A percentile compares a stretch with the other conserved stretches of the same genome.
phyloP scores from a whole-genome alignment of 139 green algal genomes.

The Dunaliella primolecta region DNA sequence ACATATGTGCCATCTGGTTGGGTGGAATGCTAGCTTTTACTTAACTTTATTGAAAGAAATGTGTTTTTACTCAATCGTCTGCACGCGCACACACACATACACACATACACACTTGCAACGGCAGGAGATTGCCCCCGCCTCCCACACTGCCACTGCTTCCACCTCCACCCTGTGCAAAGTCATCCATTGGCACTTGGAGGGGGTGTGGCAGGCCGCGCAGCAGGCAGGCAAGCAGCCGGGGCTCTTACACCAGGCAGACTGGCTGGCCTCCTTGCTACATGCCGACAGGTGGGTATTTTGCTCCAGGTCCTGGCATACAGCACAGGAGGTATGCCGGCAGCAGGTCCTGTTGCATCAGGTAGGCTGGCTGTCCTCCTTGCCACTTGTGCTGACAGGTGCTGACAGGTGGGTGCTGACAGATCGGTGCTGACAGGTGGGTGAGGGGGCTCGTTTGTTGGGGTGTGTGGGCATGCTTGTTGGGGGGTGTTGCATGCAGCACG shows the following conservation, averaged over 20 bases:
- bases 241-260: slow-evolving; percentile 82
- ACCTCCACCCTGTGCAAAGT: slow-evolving; percentile 90
- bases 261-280: slow-evolving; percentile 69
- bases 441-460: background rate
- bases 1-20: background rate
- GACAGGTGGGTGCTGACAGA: no score
- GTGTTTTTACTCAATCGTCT: background rate
- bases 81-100: background rate
- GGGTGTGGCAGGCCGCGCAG: slow-evolving; percentile 19
- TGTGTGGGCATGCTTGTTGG: background rate
- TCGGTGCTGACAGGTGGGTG: background rate
- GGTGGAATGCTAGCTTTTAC: background rate
- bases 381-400: slow-evolving; percentile 59
- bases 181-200: slow-evolving; percentile 63
- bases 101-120: background rate
- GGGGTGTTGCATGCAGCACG: slow-evolving; percentile 24
- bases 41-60: background rate
- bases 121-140: slow-evolving; percentile 63
- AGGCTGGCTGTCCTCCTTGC: slow-evolving; percentile 69
- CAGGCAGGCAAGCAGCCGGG: slow-evolving; percentile 19
- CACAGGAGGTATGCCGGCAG: background rate
- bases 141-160: slow-evolving; percentile 71
- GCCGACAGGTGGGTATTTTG: slow-evolving; percentile 24
- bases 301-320: no score
- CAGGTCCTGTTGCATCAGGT: slow-evolving; percentile 74